Base-by-base conservation (phyloP, 495 filamentous ascomycete species). In the Copromyces sp. region DNA sequence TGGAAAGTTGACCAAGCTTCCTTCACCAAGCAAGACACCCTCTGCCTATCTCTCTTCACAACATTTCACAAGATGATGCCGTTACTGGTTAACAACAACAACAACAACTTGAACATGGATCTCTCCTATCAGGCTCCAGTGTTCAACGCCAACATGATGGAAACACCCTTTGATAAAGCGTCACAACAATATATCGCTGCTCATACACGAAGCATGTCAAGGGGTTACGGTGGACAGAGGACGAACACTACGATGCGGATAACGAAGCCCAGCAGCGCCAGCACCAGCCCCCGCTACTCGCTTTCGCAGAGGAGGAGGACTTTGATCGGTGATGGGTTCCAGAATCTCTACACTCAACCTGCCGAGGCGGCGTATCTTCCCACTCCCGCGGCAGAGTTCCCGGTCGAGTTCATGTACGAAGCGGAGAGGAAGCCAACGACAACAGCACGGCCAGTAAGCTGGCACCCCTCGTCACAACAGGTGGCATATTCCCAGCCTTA, bases 201-300 rank as follows among this genome's bases (percentile, higher is more conserved):
- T 70, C 79, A 81, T 61, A 77, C 81, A 38, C 80, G 81, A n/a
- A 78, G 83, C 61, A 77, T 80, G 70, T 84, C 84, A 41, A 82
- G 82, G 71, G 76, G 79, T 32, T 82, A 80, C 39, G 78, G 74
- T 73, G 78, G 78, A 68, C 85, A 84, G 72, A 81, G 82, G 71
- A 73, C 73, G 29, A 76, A 78, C 24, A 80, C 78, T 29, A 77
- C 83, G 73, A 85, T 88, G 78, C 85, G 90, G 74, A 83, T 93
- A 69, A 83, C 84, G 69, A 93, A 94, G 80, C 88, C 90, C 7
- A 86, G 83, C 38, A 92, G 90, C 81, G 88, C 89, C 69, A 90
- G 86, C 79, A 92, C 89, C 82, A 93, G 90, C 79, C 91, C 91
- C 24, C 86, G 90, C 39, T 82, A 85, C 8, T 77, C 81, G 11